Evolutionary conservation across 306 rosid species (phyloP).

Genomic region (Crotalaria pallida): DNA sequence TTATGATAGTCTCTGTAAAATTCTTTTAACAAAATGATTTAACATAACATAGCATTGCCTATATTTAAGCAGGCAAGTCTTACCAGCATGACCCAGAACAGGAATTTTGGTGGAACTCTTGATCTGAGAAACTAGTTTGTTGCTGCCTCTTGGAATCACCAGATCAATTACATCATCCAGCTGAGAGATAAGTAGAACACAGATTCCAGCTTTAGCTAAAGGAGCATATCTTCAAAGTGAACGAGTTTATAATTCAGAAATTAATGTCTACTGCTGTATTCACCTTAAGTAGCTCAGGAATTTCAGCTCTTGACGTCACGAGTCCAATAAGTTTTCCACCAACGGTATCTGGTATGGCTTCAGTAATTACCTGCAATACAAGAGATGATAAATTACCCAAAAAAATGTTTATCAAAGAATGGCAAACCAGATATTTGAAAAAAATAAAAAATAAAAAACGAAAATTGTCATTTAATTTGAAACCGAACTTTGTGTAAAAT

Average conservation of each 20-base stretch:
- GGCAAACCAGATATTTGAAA: background rate
- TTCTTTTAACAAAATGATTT: constrained; percentile 7
- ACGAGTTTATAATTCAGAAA: constrained; percentile 18
- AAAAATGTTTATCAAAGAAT: background rate
- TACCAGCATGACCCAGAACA: constrained; percentile 98
- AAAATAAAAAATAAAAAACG: background rate
- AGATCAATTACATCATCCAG: constrained; percentile 91
- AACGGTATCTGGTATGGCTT: constrained; percentile 83
- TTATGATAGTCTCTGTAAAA: constrained; percentile 1
- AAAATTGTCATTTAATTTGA: constrained; percentile 20
- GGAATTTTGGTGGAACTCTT: constrained; percentile 94
- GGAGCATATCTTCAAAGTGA: constrained; percentile 18
- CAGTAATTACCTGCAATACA: constrained; percentile 64
- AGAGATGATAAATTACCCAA: background rate
- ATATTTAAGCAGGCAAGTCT: constrained; percentile 27
- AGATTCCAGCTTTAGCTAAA: constrained; percentile 18
- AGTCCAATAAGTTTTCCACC: constrained; percentile 88
- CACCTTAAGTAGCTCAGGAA: constrained; percentile 91
- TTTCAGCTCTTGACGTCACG: constrained; percentile 95
- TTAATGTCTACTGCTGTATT: constrained; percentile 4
- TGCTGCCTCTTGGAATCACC: constrained; percentile 99
- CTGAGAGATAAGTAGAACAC: constrained; percentile 39
- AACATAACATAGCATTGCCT: constrained; percentile 9
- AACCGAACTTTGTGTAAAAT: constrained; percentile 74
- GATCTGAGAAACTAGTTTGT: constrained; percentile 86